A percentile compares a stretch with the other conserved stretches of the same genome.
phyloP scores from a whole-genome alignment of 1,284 basidiomycete genomes.

The Cryptococcus sp. region DNA sequence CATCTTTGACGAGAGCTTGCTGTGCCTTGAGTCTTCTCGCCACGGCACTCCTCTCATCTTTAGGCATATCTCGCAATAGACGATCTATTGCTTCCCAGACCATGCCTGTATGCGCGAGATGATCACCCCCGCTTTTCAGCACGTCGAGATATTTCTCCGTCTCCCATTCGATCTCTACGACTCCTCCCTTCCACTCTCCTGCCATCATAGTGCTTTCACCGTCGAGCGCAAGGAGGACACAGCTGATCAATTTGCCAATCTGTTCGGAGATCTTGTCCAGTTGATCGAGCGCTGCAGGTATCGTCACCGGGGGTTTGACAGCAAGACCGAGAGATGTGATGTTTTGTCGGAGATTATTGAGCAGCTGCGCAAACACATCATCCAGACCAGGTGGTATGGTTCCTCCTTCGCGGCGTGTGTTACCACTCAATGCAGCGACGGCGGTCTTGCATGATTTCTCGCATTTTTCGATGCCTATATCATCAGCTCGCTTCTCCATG shows the following conservation, averaged over 20 bases:
- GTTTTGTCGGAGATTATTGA: constrained; percentile 25
- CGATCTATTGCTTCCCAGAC: constrained; percentile 45
- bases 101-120: constrained; percentile 43
- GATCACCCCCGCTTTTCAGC: constrained; percentile 23
- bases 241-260: constrained; percentile 32
- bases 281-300: constrained; percentile 32
- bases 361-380: constrained; percentile 28
- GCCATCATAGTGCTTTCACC: constrained; percentile 18
- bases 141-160: constrained; percentile 28
- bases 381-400: constrained; percentile 27
- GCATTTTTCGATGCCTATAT: constrained; percentile 5
- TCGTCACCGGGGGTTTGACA: constrained; percentile 46
- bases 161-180: constrained; percentile 25
- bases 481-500: background rate
- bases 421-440: constrained; percentile 1
- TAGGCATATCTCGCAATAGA: constrained; percentile 22
- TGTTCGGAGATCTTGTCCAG: constrained; percentile 39
- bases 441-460: constrained; percentile 2
- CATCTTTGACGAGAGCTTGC: constrained; percentile 40
- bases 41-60: constrained; percentile 32
- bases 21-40: constrained; percentile 34
- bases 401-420: background rate
- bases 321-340: constrained; percentile 40
- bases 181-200: constrained; percentile 39
- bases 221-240: constrained; percentile 26